Evolutionary conservation across 129 eudicot species (phyloP).

Genomic region (Lactuca saligna): DNA sequence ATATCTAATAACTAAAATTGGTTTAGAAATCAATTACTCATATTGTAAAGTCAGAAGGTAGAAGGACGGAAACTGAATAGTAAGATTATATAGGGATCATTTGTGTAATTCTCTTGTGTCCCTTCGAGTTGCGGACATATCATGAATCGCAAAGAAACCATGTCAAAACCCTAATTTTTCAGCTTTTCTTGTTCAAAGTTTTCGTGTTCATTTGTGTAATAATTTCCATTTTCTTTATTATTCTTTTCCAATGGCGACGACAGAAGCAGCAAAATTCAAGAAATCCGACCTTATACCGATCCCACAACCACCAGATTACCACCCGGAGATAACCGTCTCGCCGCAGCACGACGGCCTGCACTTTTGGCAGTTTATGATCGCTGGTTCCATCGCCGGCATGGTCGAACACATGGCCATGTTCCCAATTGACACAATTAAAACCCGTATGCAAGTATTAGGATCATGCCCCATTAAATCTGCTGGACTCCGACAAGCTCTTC

Average conservation of each 20-base stretch:
- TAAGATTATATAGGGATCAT: neutral
- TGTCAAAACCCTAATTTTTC: constrained; percentile 32
- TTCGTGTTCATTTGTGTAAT: neutral
- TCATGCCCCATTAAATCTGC: constrained; percentile 74
- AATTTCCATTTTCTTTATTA: neutral
- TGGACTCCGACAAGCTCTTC: constrained; percentile 53
- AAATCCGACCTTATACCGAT: constrained; percentile 63
- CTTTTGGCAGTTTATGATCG: constrained; percentile 85
- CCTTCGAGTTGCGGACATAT: constrained; percentile 3
- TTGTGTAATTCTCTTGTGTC: neutral
- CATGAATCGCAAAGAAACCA: neutral
- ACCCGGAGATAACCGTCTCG: constrained; percentile 38
- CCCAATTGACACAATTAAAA: constrained; percentile 82
- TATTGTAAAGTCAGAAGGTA: neutral
- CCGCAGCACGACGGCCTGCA: constrained; percentile 81
- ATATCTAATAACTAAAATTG: too few relatives aligned
- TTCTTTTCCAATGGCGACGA: constrained; percentile 56
- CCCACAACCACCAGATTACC: constrained; percentile 66
- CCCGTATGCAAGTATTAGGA: constrained; percentile 86
- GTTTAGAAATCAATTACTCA: too few relatives aligned
- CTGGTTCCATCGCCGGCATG: constrained; percentile 87
- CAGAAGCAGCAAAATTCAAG: constrained; percentile 62
- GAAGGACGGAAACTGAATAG: constrained; percentile 6
- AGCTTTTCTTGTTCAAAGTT: neutral
- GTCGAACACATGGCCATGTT: constrained; percentile 96